A percentile compares a stretch with the other conserved stretches of the same genome.
Conservation (phyloP, 257 asterid genomes). For the Fraxinus cuspidata region DNA sequence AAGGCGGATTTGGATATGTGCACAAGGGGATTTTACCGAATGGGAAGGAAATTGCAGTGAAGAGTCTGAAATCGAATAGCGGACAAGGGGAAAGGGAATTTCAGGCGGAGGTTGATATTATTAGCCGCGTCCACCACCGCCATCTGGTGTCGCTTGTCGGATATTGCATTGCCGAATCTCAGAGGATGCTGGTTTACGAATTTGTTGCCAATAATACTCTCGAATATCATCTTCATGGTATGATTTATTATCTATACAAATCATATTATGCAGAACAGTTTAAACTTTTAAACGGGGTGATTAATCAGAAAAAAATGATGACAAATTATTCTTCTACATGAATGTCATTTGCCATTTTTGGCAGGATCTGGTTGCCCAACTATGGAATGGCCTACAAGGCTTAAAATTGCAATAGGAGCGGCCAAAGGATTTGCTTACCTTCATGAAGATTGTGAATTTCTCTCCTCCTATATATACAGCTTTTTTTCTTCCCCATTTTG, state of each 20-base stretch:
- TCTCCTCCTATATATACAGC: not conserved
- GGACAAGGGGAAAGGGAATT: slow-evolving; percentile 71
- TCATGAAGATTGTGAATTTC: slow-evolving; percentile 58
- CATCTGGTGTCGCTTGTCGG: slow-evolving; percentile 71
- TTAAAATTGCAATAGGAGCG: slow-evolving; percentile 58
- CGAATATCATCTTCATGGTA: slow-evolving; percentile 69
- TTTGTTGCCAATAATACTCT: slow-evolving; percentile 53
- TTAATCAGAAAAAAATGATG: not conserved
- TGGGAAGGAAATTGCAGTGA: slow-evolving; percentile 59
- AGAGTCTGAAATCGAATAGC: slow-evolving; percentile 57
- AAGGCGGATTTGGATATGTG: slow-evolving; percentile 73
- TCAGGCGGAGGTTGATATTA: slow-evolving; percentile 67
- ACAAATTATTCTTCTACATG: not conserved
- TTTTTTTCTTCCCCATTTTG: not conserved
- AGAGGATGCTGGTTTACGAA: slow-evolving; percentile 64
- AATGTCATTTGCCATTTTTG: not conserved
- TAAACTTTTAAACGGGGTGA: not conserved
- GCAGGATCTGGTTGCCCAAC: slow-evolving; percentile 41
- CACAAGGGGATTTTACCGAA: slow-evolving; percentile 68
- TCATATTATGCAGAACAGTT: not conserved
- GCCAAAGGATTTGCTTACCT: slow-evolving; percentile 70
- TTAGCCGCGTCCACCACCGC: slow-evolving; percentile 66
- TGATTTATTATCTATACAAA: not conserved
- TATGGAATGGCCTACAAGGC: slow-evolving; percentile 50
- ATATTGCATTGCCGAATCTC: slow-evolving; percentile 55